phyloP scores from a whole-genome alignment of 2,329 filamentous ascomycete species.

The Colletotrichum phormii region DNA sequence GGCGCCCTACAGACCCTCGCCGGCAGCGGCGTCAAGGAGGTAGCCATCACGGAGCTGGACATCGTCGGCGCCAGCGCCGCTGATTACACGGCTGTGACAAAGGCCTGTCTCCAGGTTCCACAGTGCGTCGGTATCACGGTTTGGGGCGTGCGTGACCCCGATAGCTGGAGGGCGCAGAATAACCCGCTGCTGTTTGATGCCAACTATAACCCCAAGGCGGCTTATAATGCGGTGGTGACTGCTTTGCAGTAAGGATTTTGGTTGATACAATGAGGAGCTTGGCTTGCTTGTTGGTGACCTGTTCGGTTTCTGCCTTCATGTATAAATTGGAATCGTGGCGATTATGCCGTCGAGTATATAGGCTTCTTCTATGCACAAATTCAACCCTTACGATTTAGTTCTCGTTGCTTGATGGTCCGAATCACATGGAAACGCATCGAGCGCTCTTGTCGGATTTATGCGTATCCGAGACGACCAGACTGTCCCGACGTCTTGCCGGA shows the following conservation, averaged over 20 bases:
- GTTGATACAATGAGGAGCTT: not conserved
- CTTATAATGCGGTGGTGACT: conserved; percentile 59
- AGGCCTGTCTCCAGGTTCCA: conserved; percentile 67
- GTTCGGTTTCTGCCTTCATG: not conserved
- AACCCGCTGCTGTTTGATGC: conserved; percentile 66
- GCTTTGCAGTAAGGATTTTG: conserved; percentile 41
- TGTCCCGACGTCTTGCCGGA: no score
- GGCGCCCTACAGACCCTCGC: conserved; percentile 66
- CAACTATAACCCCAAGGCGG: conserved; percentile 62
- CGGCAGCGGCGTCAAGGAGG: conserved; percentile 61
- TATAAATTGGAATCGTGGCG: not conserved
- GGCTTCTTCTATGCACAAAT: not conserved
- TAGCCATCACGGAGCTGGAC: conserved; percentile 76
- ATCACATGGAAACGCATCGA: no score
- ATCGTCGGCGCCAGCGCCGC: conserved; percentile 66
- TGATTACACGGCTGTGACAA: conserved; percentile 70
- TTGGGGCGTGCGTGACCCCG: conserved; percentile 65
- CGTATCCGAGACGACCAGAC: no score
- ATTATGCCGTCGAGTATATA: not conserved
- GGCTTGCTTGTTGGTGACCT: no score
- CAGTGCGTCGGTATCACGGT: conserved; percentile 76
- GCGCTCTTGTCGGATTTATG: no score
- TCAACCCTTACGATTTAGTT: no score
- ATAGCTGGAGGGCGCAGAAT: conserved; percentile 62
- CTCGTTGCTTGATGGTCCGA: no score